These are phyloP conservation scores for Brassica juncea DNA, from an alignment of 345 rosid genomes.

Conservation along the genomic window DNA sequence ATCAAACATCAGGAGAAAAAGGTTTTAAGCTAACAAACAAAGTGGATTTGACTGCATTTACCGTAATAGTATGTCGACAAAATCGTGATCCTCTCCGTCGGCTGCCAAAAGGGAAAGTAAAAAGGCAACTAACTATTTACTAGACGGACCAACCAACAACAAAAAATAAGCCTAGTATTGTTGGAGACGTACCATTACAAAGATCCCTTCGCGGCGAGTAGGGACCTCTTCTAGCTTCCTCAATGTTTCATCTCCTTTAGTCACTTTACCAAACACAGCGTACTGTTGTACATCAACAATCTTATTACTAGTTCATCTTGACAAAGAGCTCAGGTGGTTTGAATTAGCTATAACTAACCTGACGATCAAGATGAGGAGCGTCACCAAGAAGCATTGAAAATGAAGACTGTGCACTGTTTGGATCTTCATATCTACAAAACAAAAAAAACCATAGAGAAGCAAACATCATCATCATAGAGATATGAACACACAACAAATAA, in stretches of 20 bases:
- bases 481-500: not conserved
- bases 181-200: slow-evolving; percentile 72
- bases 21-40: slow-evolving; percentile 29
- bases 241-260: slow-evolving; percentile 91
- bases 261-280: slow-evolving; percentile 93
- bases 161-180: not conserved
- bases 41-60: slow-evolving; percentile 20
- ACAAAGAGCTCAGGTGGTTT: not conserved
- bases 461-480: slow-evolving; percentile 7
- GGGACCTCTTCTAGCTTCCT: slow-evolving; percentile 85
- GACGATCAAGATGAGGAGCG: slow-evolving; percentile 92
- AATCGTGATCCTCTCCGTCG: slow-evolving; percentile 81
- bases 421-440: slow-evolving; percentile 68
- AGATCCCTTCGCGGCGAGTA: slow-evolving; percentile 86
- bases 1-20: slow-evolving; percentile 33
- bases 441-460: slow-evolving; percentile 5
- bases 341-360: slow-evolving; percentile 48
- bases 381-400: slow-evolving; percentile 96
- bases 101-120: slow-evolving; percentile 33
- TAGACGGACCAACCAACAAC: not conserved
- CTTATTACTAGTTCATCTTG: slow-evolving; percentile 4
- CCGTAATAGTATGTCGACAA: slow-evolving; percentile 72
- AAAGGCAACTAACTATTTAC: slow-evolving; percentile 16
- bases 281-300: slow-evolving; percentile 53
- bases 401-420: slow-evolving; percentile 86